Percentiles rank a stretch among this genome's conserved stretches.
Conservation (phyloP, 805 yeast species). For the Candida coquimbonensis region DNA sequence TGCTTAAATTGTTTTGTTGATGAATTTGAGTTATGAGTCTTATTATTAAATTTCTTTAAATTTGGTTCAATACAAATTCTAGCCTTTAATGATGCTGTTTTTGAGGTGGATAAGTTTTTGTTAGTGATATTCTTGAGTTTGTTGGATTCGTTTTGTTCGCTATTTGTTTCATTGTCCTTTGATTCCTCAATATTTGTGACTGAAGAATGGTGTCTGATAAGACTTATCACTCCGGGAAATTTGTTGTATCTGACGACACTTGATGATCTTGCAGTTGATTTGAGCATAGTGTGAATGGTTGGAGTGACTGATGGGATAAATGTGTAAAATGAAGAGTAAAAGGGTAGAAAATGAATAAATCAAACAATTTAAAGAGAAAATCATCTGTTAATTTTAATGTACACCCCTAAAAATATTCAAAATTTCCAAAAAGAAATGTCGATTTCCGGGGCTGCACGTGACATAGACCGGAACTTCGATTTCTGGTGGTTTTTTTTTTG, state of each 20-base stretch:
- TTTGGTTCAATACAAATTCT: constrained; percentile 3
- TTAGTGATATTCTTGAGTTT: background rate
- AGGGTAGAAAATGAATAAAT: background rate
- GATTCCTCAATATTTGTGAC: constrained; percentile 3
- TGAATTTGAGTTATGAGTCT: constrained; percentile 2
- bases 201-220: constrained; percentile 2
- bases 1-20: constrained; percentile 4
- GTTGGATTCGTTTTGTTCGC: background rate
- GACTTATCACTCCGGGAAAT: too few relatives aligned
- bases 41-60: constrained; percentile 1
- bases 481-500: background rate
- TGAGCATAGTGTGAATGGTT: too few relatives aligned
- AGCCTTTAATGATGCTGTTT: background rate
- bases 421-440: background rate
- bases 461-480: background rate
- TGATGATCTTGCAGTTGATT: too few relatives aligned
- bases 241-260: too few relatives aligned
- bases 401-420: background rate
- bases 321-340: too few relatives aligned
- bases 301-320: too few relatives aligned
- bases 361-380: background rate
- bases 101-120: background rate
- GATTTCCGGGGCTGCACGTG: too few relatives aligned
- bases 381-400: background rate
- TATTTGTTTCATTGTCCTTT: constrained; percentile 3